A percentile compares a stretch with the other conserved stretches of the same genome.
Conservation (phyloP, 257 asterid genomes). For the Verbascum thapsus region DNA sequence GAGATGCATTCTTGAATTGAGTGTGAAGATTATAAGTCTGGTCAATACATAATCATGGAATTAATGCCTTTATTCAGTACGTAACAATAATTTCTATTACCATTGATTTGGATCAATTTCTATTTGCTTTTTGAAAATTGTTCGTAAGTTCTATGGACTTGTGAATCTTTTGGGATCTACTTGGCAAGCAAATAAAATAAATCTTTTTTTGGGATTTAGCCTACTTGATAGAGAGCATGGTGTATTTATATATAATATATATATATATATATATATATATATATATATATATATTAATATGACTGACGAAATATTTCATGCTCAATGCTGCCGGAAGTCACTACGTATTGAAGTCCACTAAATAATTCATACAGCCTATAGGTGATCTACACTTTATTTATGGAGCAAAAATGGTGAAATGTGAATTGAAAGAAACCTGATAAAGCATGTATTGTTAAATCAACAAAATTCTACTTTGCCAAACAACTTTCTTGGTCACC, state of each 20-base stretch:
- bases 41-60: too few species aligned
- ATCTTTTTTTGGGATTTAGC: too few species aligned
- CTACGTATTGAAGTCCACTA: conserved; percentile 7
- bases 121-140: too few species aligned
- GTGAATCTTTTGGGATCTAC: too few species aligned
- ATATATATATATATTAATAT: neutral
- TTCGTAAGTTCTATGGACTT: too few species aligned
- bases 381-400: neutral
- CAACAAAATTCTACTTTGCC: conserved; percentile 28
- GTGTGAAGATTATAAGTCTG: too few species aligned
- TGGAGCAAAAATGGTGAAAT: neutral
- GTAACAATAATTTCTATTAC: too few species aligned
- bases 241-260: neutral
- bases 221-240: neutral
- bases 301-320: conserved; percentile 8
- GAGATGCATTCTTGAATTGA: neutral
- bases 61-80: too few species aligned
- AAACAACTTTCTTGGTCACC: conserved; percentile 11
- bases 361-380: conserved; percentile 2
- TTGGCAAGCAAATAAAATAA: too few species aligned
- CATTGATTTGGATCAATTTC: too few species aligned
- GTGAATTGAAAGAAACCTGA: conserved; percentile 29
- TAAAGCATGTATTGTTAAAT: conserved; percentile 25
- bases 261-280: neutral
- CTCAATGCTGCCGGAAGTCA: conserved; percentile 25